phyloP scores from a whole-genome alignment of 2,329 filamentous ascomycete genomes.

The Exophiala oligosperma region DNA sequence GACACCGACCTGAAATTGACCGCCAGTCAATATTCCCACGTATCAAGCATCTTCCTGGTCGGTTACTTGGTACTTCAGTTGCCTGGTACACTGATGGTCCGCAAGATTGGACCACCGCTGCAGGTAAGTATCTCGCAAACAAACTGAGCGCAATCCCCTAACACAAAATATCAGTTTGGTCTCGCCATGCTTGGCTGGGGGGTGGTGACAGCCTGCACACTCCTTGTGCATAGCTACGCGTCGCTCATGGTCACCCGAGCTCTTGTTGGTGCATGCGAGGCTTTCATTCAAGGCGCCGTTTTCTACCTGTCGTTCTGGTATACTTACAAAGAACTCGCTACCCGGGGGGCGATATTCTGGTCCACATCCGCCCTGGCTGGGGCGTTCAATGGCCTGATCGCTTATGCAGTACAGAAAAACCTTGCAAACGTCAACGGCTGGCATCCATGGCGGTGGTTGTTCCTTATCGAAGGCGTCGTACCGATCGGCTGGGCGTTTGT shows the following conservation, averaged over 20 bases:
- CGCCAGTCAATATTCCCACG: constrained; percentile 5
- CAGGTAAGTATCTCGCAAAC: not conserved
- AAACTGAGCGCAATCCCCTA: too few relatives aligned
- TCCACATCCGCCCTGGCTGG: constrained; percentile 49
- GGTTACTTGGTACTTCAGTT: constrained; percentile 9
- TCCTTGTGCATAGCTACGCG: constrained; percentile 7
- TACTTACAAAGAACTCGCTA: constrained; percentile 16
- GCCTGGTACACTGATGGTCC: constrained; percentile 2
- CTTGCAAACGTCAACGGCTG: constrained; percentile 50
- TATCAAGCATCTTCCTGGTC: constrained; percentile 8
- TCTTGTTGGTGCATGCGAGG: constrained; percentile 5
- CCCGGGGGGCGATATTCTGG: constrained; percentile 47
- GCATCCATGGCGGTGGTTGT: constrained; percentile 48
- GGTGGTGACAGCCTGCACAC: constrained; percentile 3
- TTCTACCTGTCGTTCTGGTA: constrained; percentile 13
- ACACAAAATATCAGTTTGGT: not conserved
- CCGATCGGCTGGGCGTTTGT: constrained; percentile 15
- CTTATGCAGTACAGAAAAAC: constrained; percentile 50
- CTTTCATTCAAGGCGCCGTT: constrained; percentile 7
- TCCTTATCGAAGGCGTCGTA: constrained; percentile 46
- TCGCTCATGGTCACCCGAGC: constrained; percentile 4
- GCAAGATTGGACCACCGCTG: constrained; percentile 6
- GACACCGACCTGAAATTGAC: constrained; percentile 8
- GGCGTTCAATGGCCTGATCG: constrained; percentile 53
- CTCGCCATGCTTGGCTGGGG: constrained; percentile 9